Evolutionary conservation across 768 basidiomycete genomes (phyloP).

Genomic region (Austroboletus eburneus): DNA sequence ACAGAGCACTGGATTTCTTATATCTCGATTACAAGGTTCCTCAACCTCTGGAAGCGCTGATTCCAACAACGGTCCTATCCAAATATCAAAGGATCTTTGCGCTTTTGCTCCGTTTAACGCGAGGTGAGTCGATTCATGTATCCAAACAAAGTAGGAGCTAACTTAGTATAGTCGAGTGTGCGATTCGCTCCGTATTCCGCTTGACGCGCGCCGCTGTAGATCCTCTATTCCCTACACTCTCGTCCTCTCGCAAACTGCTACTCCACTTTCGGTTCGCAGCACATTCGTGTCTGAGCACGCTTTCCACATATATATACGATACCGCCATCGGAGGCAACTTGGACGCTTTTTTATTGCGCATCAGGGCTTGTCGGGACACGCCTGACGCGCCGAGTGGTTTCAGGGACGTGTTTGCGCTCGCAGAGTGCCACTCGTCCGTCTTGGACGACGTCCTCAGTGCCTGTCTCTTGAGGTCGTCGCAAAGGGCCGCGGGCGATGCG

Average conservation of each 20-base stretch:
- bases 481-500: constrained; percentile 61
- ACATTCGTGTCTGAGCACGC: constrained; percentile 62
- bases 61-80: constrained; percentile 65
- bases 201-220: constrained; percentile 44
- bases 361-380: constrained; percentile 26
- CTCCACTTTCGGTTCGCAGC: constrained; percentile 71
- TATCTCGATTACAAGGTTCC: constrained; percentile 92
- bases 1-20: constrained; percentile 82
- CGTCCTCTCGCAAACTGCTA: constrained; percentile 48
- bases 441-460: constrained; percentile 75
- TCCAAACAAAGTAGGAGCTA: neutral
- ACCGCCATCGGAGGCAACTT: constrained; percentile 79
- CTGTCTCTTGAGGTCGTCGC: constrained; percentile 66
- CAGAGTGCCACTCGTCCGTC: constrained; percentile 59
- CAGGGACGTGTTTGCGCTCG: constrained; percentile 71
- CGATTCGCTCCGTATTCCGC: constrained; percentile 60
- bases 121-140: constrained; percentile 48
- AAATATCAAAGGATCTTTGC: constrained; percentile 86
- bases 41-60: constrained; percentile 65
- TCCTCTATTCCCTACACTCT: constrained; percentile 58
- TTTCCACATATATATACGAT: constrained; percentile 73
- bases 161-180: constrained; percentile 55
- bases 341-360: constrained; percentile 55
- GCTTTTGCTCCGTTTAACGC: constrained; percentile 69
- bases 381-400: constrained; percentile 33